A percentile compares a stretch with the other conserved stretches of the same genome.
Conservation (phyloP, 1,284 basidiomycete species). For the Cutaneotrichosporon sp. region DNA sequence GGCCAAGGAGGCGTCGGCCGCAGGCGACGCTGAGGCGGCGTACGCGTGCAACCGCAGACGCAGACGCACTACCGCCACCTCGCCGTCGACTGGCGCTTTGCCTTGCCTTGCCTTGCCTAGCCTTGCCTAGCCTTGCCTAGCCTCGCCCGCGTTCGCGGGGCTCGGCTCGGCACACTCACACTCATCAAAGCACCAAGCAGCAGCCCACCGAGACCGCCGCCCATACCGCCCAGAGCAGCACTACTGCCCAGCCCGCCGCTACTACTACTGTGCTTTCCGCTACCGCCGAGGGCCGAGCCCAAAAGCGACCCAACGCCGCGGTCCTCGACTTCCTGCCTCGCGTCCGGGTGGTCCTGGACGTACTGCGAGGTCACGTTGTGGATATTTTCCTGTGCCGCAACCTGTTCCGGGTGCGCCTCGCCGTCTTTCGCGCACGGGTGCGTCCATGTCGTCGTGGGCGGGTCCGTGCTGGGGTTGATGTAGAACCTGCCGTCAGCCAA, state of each 20-base stretch:
- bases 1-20: no score
- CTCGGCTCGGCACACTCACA: constrained; percentile 2
- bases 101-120: no score
- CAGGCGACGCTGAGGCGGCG: neutral
- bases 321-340: constrained; percentile 1
- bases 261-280: constrained; percentile 5
- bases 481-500: constrained; percentile 5
- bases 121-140: no score
- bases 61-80: no score
- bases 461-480: constrained; percentile 37
- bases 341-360: neutral
- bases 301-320: constrained; percentile 13
- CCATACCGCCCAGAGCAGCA: constrained; percentile 2
- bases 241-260: constrained; percentile 4
- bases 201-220: constrained; percentile 3
- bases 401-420: constrained; percentile 34
- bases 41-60: no score
- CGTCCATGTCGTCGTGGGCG: constrained; percentile 36
- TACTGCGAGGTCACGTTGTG: constrained; percentile 10
- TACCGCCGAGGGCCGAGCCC: constrained; percentile 1
- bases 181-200: constrained; percentile 5
- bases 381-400: constrained; percentile 16
- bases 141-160: no score
- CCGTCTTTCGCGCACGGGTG: constrained; percentile 26
- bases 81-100: no score